Evolutionary conservation across 1,284 basidiomycete species (phyloP), one percentile per base, ranked within the genome.

Genomic region (Cryptococcus deneoformans): DNA sequence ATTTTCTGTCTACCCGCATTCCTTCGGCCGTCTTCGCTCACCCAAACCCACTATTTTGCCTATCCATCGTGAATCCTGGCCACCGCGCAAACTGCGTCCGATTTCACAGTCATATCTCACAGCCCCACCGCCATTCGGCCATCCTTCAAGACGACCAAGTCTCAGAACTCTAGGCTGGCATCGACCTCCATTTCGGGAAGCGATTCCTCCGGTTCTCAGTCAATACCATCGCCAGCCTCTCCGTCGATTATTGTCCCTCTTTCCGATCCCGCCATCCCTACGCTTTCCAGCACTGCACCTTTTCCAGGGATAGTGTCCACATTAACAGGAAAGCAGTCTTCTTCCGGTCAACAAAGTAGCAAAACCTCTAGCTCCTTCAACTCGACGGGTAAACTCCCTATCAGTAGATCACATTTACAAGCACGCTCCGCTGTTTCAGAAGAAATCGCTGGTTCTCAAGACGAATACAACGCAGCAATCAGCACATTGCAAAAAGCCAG

Each of bases 401-500:
- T 42, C 12, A 11, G 5, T 16, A 16, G 40, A 42, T 42, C 40
- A 11, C 16, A 42, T 42, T 42, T 42, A 11, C 40, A 42, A 12
- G 16, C 40, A 42, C 20, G 40, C 12, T 4, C 40, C 16, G 3
- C 5, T 5, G 11, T 29, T 29, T 29, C 29, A 3, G 29, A 29
- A 29, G 29, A 29, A 29, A 29, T 29, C 5, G 29, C 29, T 29
- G 29, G 29, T 29, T 29, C 29, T 29, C 29, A 5, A 29, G 48
- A 62, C 46, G 64, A 65, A 50, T 70, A 69, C 54, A 37, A 52
- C 29, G 24, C 58, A 24, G 70, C 68, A 20, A 47, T 75, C 3
- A 49, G 66, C 34, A 63, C 58, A 40, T 64, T 75, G 34, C 61
- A 67, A 59, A 52, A 61, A 36, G 59, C 71, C 5, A 59, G 61